A percentile compares a stretch with the other conserved stretches of the same genome.
Evolutionary conservation across 805 yeast species (phyloP).

Genomic region (Candida succiphila): DNA sequence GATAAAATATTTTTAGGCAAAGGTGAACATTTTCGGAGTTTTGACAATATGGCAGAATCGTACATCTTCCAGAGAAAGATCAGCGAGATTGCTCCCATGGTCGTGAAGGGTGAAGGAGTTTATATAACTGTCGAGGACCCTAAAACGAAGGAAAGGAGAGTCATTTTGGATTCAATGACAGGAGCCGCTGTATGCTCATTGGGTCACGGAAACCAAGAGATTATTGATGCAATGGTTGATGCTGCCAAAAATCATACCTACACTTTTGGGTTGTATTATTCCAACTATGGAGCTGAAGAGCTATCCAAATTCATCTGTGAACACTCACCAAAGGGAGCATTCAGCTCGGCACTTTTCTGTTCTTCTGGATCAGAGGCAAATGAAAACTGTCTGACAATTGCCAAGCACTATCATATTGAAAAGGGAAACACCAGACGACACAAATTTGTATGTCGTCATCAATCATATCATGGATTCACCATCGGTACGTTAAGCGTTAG

Average conservation of each 20-base stretch:
- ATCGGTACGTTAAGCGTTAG: constrained; percentile 34
- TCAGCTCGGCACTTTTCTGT: constrained; percentile 33
- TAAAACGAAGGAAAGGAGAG: constrained; percentile 24
- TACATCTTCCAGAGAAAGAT: constrained; percentile 34
- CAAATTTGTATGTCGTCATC: constrained; percentile 32
- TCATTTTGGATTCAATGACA: constrained; percentile 30
- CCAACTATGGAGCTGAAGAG: constrained; percentile 31
- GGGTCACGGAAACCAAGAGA: constrained; percentile 31
- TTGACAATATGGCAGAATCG: too few species aligned
- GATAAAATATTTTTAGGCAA: too few species aligned
- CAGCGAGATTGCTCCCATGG: constrained; percentile 26
- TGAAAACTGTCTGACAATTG: constrained; percentile 69
- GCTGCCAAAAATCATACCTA: constrained; percentile 26
- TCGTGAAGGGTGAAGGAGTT: constrained; percentile 32
- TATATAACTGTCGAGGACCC: constrained; percentile 31
- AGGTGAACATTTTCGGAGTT: too few species aligned
- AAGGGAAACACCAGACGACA: constrained; percentile 27
- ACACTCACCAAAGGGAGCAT: constrained; percentile 26
- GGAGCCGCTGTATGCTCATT: constrained; percentile 40
- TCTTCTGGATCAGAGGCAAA: constrained; percentile 73
- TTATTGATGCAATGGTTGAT: constrained; percentile 27
- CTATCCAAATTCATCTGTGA: constrained; percentile 33
- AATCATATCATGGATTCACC: constrained; percentile 41
- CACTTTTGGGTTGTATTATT: constrained; percentile 22
- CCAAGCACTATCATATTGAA: constrained; percentile 36